Evolutionary conservation across 768 basidiomycete species (phyloP), one percentile per base, ranked within the genome.

Genomic region (Sarcodon sp.): DNA sequence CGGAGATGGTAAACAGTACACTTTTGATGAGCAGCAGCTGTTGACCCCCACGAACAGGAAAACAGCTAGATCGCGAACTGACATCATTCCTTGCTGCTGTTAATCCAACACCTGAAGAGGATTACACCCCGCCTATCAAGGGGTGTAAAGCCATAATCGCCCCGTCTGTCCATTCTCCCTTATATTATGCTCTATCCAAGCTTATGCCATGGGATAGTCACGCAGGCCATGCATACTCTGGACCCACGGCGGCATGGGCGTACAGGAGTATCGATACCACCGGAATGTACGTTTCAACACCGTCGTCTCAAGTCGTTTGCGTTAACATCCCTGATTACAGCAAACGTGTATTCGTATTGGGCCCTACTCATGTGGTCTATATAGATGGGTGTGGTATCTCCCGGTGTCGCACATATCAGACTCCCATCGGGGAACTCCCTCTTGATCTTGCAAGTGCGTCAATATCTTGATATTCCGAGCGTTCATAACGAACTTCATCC

Each of bases 141-240:
- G 76, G 80, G 31, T 78, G 76, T 54, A 85, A 77, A 60, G 96
- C 93, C n/a, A 75, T 99, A 59, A 93, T 99, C 41, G 93, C 87
- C 15, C 96, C 96, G 92, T 97, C 57, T 55, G 89, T 72, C n/a
- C 37, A 39, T 31, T 15, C 35, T 37, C 36, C 35, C 36, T 31
- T 35, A 45, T 35, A 45, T 18, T 46, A 49, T 44, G 18, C 9
- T 33, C 33, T 1, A 27, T 48, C 27, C 39, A 13, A 27, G 48
- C 47, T 36, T 45, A 43, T 27, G 35, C 49, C 16, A 53, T 35
- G 33, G 27, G n/a, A 45, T 31, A 97, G 93, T 8, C 96, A 99
- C 63, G 96, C 96, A 2, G 96, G 96, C 5, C 97, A 93, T 66
- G 75, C 80, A 4, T 98, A 96, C 65, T 96, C 92, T 47, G 96